phyloP scores from a whole-genome alignment of 768 basidiomycete genomes.

The Postia placenta region DNA sequence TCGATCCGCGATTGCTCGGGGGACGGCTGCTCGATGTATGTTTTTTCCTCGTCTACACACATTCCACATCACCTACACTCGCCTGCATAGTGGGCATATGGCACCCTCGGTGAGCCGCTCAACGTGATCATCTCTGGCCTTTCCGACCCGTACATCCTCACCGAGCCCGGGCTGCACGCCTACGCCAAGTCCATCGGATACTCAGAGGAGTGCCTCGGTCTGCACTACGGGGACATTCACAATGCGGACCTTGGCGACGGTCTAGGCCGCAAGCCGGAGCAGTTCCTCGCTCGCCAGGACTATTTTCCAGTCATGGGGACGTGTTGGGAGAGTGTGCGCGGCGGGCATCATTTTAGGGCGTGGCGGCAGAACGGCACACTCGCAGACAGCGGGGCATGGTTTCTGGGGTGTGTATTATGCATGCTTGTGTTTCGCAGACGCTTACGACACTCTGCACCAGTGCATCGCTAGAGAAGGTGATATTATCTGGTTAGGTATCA shows the following conservation, averaged over 20 bases:
- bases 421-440: not conserved
- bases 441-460: conserved; percentile 27
- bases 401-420: conserved; percentile 54
- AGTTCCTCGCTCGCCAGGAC: conserved; percentile 69
- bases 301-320: conserved; percentile 79
- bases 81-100: conserved; percentile 53
- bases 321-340: conserved; percentile 81
- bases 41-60: conserved; percentile 2
- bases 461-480: conserved; percentile 66
- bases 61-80: not conserved
- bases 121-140: conserved; percentile 76
- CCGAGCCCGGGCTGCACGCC: conserved; percentile 59
- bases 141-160: conserved; percentile 77
- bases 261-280: conserved; percentile 59
- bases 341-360: conserved; percentile 86
- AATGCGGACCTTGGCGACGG: conserved; percentile 83
- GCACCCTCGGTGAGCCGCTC: conserved; percentile 68
- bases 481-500: not conserved
- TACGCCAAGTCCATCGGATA: conserved; percentile 84
- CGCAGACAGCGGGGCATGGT: conserved; percentile 77
- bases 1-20: conserved; percentile 68
- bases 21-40: conserved; percentile 75
- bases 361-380: conserved; percentile 83
- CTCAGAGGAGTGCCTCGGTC: conserved; percentile 74
- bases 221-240: conserved; percentile 72